Conservation (phyloP, 2,329 filamentous ascomycete species). For the Stagonosporopsis cucurbitacearum region DNA sequence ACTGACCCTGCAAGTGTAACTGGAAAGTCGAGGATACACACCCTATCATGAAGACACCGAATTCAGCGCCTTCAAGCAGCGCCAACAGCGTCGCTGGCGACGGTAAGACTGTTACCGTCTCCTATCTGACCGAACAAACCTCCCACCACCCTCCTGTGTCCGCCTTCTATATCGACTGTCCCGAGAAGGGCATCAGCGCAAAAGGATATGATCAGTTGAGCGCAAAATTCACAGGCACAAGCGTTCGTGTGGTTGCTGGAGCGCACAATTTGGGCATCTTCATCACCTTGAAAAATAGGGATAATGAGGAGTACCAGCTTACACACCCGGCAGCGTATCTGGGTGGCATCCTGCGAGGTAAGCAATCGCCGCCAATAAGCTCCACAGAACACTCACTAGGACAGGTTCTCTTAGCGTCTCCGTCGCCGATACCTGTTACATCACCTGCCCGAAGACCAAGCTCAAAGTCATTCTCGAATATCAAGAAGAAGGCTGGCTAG, state of each 20-base stretch:
- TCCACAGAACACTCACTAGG: conserved; percentile 16
- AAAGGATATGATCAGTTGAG: conserved; percentile 94
- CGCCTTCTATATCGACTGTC: conserved; percentile 92
- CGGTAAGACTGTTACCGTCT: conserved; percentile 73
- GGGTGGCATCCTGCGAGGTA: conserved; percentile 79
- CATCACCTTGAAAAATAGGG: conserved; percentile 78
- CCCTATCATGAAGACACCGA: conserved; percentile 60
- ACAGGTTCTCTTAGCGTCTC: conserved; percentile 80
- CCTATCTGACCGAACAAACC: conserved; percentile 96
- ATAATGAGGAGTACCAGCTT: conserved; percentile 91
- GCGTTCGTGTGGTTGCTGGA: conserved; percentile 87
- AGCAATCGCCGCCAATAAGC: neutral
- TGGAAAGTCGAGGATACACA: conserved; percentile 89
- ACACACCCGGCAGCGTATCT: conserved; percentile 94
- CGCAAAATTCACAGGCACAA: conserved; percentile 97
- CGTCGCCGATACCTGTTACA: conserved; percentile 86
- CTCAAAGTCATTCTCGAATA: conserved; percentile 94
- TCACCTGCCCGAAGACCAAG: conserved; percentile 87
- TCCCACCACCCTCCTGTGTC: conserved; percentile 98
- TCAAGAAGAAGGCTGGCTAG: conserved; percentile 92
- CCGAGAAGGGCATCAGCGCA: conserved; percentile 85
- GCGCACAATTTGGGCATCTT: conserved; percentile 97
- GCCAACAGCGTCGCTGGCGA: conserved; percentile 46
- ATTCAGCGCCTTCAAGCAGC: conserved; percentile 51
- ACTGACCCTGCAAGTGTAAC: conserved; percentile 70